Conservation (phyloP, 2,329 filamentous ascomycete genomes). For the Aspergillus hortae region DNA sequence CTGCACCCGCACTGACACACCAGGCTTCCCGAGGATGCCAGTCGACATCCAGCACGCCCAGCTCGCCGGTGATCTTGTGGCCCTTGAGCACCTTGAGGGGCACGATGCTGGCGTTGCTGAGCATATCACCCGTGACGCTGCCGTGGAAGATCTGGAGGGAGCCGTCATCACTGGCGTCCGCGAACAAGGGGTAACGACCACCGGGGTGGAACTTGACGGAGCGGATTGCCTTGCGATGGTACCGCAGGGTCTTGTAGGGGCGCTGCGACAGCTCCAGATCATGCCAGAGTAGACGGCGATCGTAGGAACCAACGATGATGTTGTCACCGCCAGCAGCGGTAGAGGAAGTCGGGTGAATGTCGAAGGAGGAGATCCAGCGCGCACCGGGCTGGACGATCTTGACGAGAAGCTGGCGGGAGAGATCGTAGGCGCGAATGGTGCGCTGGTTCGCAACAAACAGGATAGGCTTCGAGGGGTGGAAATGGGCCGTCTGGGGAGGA, state of each 20-base stretch:
- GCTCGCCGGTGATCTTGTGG: constrained; percentile 77
- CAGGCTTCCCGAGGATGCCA: constrained; percentile 96
- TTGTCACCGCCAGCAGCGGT: constrained; percentile 91
- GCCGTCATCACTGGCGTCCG: constrained; percentile 92
- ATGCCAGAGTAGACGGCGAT: constrained; percentile 91
- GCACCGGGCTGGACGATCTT: constrained; percentile 93
- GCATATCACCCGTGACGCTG: constrained; percentile 87
- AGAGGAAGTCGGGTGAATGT: constrained; percentile 85
- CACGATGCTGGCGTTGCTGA: constrained; percentile 95
- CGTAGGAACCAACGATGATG: constrained; percentile 89
- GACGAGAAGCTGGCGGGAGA: constrained; percentile 84
- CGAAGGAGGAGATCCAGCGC: constrained; percentile 90
- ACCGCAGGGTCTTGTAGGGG: constrained; percentile 94
- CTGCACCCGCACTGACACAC: constrained; percentile 90
- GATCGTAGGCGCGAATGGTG: constrained; percentile 88
- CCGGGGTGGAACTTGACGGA: constrained; percentile 82
- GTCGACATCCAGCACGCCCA: constrained; percentile 90
- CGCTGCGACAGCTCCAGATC: constrained; percentile 86
- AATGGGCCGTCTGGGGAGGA: constrained; percentile 80
- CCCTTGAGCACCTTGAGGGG: constrained; percentile 91
- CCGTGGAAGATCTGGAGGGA: constrained; percentile 95
- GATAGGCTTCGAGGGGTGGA: constrained; percentile 88
- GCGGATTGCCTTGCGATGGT: constrained; percentile 88
- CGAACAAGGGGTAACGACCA: constrained; percentile 76
- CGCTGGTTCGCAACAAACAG: constrained; percentile 97